phyloP scores from a whole-genome alignment of 2,329 filamentous ascomycete genomes.

The Aspergillus piperis region DNA sequence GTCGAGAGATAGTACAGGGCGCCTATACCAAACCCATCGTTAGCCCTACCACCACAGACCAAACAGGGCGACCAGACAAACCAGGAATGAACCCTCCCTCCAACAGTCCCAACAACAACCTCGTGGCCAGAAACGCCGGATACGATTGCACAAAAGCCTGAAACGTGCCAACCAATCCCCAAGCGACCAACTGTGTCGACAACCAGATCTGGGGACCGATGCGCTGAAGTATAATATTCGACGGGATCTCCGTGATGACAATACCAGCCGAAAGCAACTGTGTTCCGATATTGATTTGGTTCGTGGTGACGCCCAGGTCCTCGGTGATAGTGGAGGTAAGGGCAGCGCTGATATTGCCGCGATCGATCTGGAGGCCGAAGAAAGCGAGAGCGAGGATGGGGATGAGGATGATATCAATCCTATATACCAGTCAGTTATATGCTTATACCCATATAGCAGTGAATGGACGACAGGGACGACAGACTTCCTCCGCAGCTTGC shows the following conservation, averaged over 20 bases:
- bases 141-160: conserved; percentile 56
- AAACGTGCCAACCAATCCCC: conserved; percentile 56
- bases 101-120: conserved; percentile 55
- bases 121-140: conserved; percentile 51
- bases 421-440: conserved; percentile 9
- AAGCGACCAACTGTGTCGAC: conserved; percentile 56
- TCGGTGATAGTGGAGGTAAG: conserved; percentile 55
- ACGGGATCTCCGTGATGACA: conserved; percentile 53
- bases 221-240: conserved; percentile 55
- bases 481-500: conserved; percentile 28
- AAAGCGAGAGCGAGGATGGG: conserved; percentile 46
- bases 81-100: conserved; percentile 61
- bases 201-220: conserved; percentile 57
- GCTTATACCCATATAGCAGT: neutral
- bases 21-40: conserved; percentile 16
- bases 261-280: conserved; percentile 56
- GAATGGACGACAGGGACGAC: neutral
- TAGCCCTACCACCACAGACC: neutral
- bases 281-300: conserved; percentile 58
- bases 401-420: conserved; percentile 33
- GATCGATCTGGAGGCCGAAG: conserved; percentile 54
- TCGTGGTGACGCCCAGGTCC: conserved; percentile 53
- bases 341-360: conserved; percentile 52
- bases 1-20: conserved; percentile 51
- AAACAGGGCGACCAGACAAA: conserved; percentile 9